Evolutionary conservation across 2,329 filamentous ascomycete species (phyloP).

Genomic region (Fusarium tupiense): DNA sequence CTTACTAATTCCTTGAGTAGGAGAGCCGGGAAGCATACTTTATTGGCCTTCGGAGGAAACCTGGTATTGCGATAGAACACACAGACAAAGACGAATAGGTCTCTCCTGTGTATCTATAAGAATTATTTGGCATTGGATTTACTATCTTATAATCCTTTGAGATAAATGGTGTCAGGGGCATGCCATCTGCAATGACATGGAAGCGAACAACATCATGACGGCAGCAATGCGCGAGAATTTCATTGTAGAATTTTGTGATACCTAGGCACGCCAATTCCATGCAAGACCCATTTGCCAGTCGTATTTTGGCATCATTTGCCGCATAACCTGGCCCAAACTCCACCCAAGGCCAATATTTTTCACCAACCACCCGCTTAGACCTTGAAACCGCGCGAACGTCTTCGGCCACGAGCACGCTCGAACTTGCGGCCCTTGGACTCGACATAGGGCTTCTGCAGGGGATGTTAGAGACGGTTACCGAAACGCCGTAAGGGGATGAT

Average conservation of each 20-base stretch:
- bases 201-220: conserved; percentile 36
- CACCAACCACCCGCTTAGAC: conserved; percentile 73
- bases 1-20: conserved; percentile 35
- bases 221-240: conserved; percentile 44
- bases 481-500: not conserved
- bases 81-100: not conserved
- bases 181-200: not conserved
- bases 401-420: conserved; percentile 98
- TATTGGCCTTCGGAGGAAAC: conserved; percentile 78
- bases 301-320: conserved; percentile 45
- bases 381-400: conserved; percentile 99
- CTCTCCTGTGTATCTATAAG: not conserved
- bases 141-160: not conserved
- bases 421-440: conserved; percentile 99
- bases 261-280: conserved; percentile 60
- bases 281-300: conserved; percentile 50
- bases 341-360: conserved; percentile 41
- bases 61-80: conserved; percentile 45
- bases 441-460: conserved; percentile 86
- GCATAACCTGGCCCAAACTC: conserved; percentile 43
- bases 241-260: conserved; percentile 54
- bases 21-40: conserved; percentile 81
- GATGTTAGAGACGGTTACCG: conserved; percentile 45
- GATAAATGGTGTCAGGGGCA: not conserved
- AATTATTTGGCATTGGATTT: too few species aligned